Base-by-base conservation (phyloP, 2,329 filamentous ascomycete genomes). In the Hypocrella siamensis region DNA sequence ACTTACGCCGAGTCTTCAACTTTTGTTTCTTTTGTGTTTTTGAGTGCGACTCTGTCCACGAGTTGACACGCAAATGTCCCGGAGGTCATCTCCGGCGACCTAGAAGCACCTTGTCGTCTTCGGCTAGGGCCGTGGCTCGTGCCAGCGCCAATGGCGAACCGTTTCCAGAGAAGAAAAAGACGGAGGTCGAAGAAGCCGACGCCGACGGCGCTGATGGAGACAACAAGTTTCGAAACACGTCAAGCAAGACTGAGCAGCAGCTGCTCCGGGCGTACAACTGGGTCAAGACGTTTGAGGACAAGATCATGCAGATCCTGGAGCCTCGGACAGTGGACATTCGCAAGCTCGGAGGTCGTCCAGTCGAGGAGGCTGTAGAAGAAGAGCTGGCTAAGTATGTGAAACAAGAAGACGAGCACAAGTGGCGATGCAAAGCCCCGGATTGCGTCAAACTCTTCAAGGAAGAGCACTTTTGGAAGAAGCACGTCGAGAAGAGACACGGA, bases 1-100 rank as follows among this genome's bases (percentile, higher is more conserved):
- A 98, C 52, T 68, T 98, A 37, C 84, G 90, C 32, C 78, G 90
- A 12, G 90, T 98, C 32, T 93, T 92, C 67, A 94, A 90, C 58
- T 96, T 98, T 60, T 98, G 90, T 62, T 94, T 98, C 65, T 98
- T 96, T 63, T 98, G 90, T 53, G 92, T 98, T 5, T 96, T 98
- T 44, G 90, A 98, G 57, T 90, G 85, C 48, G 90, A 98, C 54
- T 96, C 88, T 0, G 78, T 96, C 16, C 90, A 98, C 48, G 90
- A 98, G 57, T 65, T 98, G 42, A 86, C 83, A 26, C 76, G 90
- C 37, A 96, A 98, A 58, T 98, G 90, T 46, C 85, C 90, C 17
- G 90, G 90, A 26, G 90, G 90, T n/a, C 90, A 98, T 63, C 73
- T 98, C 38, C 83, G 90, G 39, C 78, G 90, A 30, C 90, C 90